A percentile compares a stretch with the other conserved stretches of the same genome.
These are phyloP conservation scores for Coemansia sp. DNA, from an alignment of 192 early-diverging fungal species.

Conservation along the genomic window DNA sequence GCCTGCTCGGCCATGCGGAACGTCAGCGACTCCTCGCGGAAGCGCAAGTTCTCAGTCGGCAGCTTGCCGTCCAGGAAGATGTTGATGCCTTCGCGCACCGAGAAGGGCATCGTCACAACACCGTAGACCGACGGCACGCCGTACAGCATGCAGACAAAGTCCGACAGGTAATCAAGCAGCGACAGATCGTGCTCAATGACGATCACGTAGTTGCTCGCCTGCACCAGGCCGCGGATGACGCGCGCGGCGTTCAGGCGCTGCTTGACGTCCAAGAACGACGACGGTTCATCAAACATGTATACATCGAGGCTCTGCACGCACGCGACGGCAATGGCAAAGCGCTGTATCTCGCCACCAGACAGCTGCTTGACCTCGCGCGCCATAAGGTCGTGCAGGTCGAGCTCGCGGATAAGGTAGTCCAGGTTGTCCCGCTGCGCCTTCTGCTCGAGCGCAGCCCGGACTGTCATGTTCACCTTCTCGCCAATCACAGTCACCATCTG, in stretches of 20 bases:
- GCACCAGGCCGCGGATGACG: conserved; percentile 85
- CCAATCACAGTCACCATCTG: conserved; percentile 95
- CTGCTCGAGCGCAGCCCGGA: conserved; percentile 69
- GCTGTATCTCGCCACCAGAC: conserved; percentile 97
- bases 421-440: conserved; percentile 78
- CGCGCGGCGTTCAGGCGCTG: conserved; percentile 97
- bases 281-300: conserved; percentile 99
- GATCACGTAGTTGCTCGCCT: conserved; percentile 82
- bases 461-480: conserved; percentile 77
- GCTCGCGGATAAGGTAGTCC: conserved; percentile 68
- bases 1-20: conserved; percentile 94
- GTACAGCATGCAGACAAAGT: conserved; percentile 99
- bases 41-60: conserved; percentile 98
- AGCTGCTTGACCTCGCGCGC: conserved; percentile 82
- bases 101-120: conserved; percentile 97
- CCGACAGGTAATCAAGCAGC: conserved; percentile 97
- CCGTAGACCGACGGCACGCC: conserved; percentile 96
- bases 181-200: conserved; percentile 99
- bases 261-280: conserved; percentile 97
- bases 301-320: conserved; percentile 87
- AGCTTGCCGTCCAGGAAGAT: conserved; percentile 97
- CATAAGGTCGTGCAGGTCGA: conserved; percentile 84
- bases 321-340: conserved; percentile 93
- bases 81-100: conserved; percentile 98
- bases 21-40: conserved; percentile 93